A percentile compares a stretch with the other conserved stretches of the same genome.
Conservation (phyloP, 768 basidiomycete species). For the Exidia glandulosa region DNA sequence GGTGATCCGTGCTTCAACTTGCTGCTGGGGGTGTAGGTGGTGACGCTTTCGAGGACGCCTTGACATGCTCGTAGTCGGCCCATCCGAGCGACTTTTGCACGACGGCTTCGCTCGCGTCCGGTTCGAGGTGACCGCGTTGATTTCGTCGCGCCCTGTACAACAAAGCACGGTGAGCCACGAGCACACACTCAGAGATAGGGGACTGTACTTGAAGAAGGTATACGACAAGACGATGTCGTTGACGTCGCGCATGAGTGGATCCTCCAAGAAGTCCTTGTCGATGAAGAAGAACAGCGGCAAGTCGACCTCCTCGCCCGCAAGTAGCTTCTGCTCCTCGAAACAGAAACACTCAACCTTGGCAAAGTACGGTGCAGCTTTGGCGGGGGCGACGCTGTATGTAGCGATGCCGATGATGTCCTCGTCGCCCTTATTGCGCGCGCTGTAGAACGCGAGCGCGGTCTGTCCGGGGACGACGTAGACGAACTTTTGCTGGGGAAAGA, state of each 20-base stretch:
- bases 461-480: slow-evolving; percentile 91
- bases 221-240: slow-evolving; percentile 92
- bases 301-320: slow-evolving; percentile 94
- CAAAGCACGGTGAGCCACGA: background rate
- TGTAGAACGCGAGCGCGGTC: slow-evolving; percentile 93
- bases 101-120: slow-evolving; percentile 73
- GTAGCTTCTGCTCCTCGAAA: slow-evolving; percentile 93
- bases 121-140: slow-evolving; percentile 73
- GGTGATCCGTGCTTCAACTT: too few species aligned
- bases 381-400: slow-evolving; percentile 98
- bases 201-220: slow-evolving; percentile 68
- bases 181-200: background rate
- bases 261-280: slow-evolving; percentile 92
- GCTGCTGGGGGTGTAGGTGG: too few species aligned
- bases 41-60: too few species aligned
- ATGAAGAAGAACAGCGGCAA: slow-evolving; percentile 99
- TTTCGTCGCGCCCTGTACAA: slow-evolving; percentile 71
- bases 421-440: slow-evolving; percentile 72
- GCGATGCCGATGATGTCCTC: slow-evolving; percentile 96
- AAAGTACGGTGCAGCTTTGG: slow-evolving; percentile 93
- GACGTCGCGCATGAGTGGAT: slow-evolving; percentile 75
- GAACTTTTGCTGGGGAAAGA: slow-evolving; percentile 81
- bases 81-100: slow-evolving; percentile 77
- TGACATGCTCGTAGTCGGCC: slow-evolving; percentile 23
- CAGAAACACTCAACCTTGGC: slow-evolving; percentile 99